phyloP scores from a whole-genome alignment of 805 yeast genomes.

The Starmerella vaccinii region DNA sequence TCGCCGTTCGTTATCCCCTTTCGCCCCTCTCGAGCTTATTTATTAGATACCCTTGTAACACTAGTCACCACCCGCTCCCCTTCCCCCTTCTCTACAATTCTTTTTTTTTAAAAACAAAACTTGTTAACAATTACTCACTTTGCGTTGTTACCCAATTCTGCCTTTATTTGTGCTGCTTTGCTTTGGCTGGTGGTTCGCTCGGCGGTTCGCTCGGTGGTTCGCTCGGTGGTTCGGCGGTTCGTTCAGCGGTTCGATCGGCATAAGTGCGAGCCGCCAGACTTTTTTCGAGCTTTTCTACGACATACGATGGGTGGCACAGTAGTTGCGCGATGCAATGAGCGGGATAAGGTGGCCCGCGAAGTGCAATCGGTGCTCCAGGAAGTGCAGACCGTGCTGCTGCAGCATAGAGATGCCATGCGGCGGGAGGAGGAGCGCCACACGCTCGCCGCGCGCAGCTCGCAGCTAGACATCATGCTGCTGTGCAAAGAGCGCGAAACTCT shows the following conservation, averaged over 20 bases:
- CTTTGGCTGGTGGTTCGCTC: no score
- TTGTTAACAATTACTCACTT: no score
- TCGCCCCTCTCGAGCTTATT: background rate
- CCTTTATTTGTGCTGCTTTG: no score
- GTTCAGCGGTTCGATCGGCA: background rate
- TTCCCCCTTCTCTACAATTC: no score
- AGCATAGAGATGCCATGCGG: background rate
- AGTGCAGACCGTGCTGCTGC: background rate
- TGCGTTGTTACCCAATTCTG: no score
- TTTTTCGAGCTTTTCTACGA: no score
- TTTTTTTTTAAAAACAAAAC: no score
- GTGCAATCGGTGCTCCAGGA: background rate
- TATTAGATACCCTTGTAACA: conserved; percentile 4
- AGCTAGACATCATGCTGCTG: background rate
- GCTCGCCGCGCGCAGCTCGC: background rate
- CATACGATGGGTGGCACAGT: background rate
- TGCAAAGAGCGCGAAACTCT: background rate
- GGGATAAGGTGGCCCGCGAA: background rate
- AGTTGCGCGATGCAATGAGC: background rate
- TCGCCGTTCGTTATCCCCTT: background rate
- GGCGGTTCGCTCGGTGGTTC: no score
- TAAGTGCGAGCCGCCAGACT: no score
- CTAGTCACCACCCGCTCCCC: background rate
- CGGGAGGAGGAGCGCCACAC: background rate
- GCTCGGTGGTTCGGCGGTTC: background rate